phyloP scores from a whole-genome alignment of 1,139 yeast genomes.

The Suhomyces wounanorum region DNA sequence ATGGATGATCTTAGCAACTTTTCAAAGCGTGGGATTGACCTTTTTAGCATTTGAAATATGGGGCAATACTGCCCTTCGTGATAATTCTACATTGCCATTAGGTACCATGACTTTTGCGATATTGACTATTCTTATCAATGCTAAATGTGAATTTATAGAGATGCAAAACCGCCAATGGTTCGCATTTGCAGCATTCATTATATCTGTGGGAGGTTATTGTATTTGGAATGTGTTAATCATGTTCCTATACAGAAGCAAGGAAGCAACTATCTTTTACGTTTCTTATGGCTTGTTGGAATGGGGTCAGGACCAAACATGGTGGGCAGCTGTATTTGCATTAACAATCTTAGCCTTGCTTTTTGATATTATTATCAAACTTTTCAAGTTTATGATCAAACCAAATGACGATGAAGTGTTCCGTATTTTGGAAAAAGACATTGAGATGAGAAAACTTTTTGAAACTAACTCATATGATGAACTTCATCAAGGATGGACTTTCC shows the following conservation, averaged over 20 bases:
- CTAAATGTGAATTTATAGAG: conserved; percentile 79
- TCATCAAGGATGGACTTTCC: conserved; percentile 79
- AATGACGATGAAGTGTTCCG: conserved; percentile 81
- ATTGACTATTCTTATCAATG: conserved; percentile 69
- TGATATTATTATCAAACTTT: conserved; percentile 64
- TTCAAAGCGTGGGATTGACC: conserved; percentile 71
- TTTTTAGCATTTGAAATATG: conserved; percentile 67
- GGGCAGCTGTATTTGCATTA: conserved; percentile 72
- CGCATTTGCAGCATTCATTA: conserved; percentile 64
- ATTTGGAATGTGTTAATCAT: conserved; percentile 82
- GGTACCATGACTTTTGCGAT: conserved; percentile 78
- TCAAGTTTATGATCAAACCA: conserved; percentile 59
- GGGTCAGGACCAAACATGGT: conserved; percentile 80
- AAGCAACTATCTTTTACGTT: conserved; percentile 71
- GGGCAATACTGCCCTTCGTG: conserved; percentile 66
- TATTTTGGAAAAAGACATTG: conserved; percentile 68
- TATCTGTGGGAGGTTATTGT: conserved; percentile 89
- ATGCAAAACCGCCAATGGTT: conserved; percentile 79
- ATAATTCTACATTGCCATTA: conserved; percentile 77
- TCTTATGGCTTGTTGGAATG: conserved; percentile 68
- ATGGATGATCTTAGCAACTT: conserved; percentile 80
- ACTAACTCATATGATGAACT: conserved; percentile 70
- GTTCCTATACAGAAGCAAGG: conserved; percentile 58
- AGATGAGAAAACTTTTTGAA: conserved; percentile 70
- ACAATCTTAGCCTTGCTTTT: conserved; percentile 59